Evolutionary conservation across 768 basidiomycete genomes (phyloP).

Genomic region (Harrya chromipes): DNA sequence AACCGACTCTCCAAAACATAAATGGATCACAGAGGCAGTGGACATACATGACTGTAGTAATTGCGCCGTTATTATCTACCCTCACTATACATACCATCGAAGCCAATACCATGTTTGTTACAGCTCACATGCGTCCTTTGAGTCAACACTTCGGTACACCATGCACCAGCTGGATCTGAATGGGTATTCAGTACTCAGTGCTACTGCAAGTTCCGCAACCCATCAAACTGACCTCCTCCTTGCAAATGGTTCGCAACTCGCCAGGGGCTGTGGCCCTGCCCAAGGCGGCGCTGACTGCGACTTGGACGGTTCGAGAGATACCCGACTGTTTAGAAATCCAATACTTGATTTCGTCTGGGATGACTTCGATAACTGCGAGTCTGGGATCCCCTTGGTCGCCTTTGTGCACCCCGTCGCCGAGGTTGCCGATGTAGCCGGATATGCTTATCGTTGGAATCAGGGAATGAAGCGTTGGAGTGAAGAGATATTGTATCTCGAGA

Average conservation of each 20-base stretch:
- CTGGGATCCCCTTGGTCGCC: conserved; percentile 81
- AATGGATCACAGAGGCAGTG: conserved; percentile 17
- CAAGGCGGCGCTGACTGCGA: conserved; percentile 54
- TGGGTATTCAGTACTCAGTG: not conserved
- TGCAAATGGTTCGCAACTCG: conserved; percentile 70
- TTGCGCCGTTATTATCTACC: not conserved
- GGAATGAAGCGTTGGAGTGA: not conserved
- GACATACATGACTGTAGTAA: conserved; percentile 6
- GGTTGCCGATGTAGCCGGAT: conserved; percentile 80
- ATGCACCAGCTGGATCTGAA: conserved; percentile 45
- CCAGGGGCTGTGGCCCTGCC: conserved; percentile 70
- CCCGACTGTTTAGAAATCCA: conserved; percentile 66
- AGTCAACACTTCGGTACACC: conserved; percentile 13
- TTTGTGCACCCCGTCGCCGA: conserved; percentile 80
- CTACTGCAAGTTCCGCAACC: not conserved
- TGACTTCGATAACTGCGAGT: conserved; percentile 72
- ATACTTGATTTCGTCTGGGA: conserved; percentile 79
- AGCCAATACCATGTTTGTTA: conserved; percentile 4
- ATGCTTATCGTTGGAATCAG: conserved; percentile 36
- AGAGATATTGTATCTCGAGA: not conserved
- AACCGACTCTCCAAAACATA: conserved; percentile 49
- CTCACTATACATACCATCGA: conserved; percentile 14
- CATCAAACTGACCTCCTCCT: conserved; percentile 56
- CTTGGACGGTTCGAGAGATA: conserved; percentile 57
- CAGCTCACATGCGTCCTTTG: not conserved